Evolutionary conservation across 768 basidiomycete genomes (phyloP), one percentile per base, ranked within the genome.

Genomic region (Trametes gibbosa): DNA sequence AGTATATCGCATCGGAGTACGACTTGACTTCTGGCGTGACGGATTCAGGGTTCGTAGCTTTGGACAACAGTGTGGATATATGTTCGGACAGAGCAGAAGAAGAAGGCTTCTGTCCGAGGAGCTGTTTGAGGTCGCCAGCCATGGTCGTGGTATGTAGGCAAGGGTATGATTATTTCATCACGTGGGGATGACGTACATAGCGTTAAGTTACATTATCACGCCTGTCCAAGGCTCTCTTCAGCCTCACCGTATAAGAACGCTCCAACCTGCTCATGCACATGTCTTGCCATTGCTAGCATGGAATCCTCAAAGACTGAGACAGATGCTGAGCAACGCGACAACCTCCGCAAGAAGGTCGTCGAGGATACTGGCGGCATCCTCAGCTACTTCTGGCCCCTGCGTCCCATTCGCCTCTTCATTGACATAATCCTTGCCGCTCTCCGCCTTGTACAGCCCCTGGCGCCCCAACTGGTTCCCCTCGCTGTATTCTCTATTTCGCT

Each of bases 1-100:
- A 82, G 77, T 95, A 98, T 63, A 93, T 84, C 8, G 82, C 81
- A 70, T 97, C 92, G 27, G 90, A 70, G 70, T 92, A 95, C 0
- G 84, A 77, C 70, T 91, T 93, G 72, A 93, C 74, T 65, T 90
- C 82, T 32, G 90, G 86, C n/a, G 63, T 65, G 5, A 68, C 35
- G 17, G 62, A 50, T 16, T 66, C 52, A 5, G 62, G 49, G 19
- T 61, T 52, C 16, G 70, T 40, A n/a, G 59, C 47, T 19, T 60
- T 61, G 12, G 72, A 42, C 12, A 72, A 55, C 1, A 74, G 58
- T 8, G 65, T 39, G 7, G 74, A 65, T 56, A 90, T 73, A 60
- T 80, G 83, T 10, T 71, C 67, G 6, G 71, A 40, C 21, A 90
- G 66, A 12, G 65, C 62, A 16, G 73, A 66, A 10, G 85, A 82